Base-by-base conservation (phyloP, 169 alveolate species). In the Plasmodium coatneyi region DNA sequence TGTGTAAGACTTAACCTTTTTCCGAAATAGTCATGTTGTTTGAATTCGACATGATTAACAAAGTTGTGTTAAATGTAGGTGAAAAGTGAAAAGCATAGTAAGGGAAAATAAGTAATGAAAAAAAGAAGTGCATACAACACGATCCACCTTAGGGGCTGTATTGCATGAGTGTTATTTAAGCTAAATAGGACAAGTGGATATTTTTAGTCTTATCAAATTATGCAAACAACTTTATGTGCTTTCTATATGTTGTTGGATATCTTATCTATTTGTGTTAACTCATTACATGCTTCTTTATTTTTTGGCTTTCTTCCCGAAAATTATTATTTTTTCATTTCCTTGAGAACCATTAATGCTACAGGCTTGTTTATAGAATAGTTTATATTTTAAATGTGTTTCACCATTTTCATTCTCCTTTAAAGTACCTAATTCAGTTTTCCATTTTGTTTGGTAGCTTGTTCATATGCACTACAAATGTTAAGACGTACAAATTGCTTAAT, bases 1-100 rank as follows among this genome's bases (percentile, higher is more conserved):
- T 89, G 14, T 43, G n/a, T 54, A 34, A 89, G 72, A 28, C 78
- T 84, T 30, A 84, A 72, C 5, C 72, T 84, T 34, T 71, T 60
- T 22, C 32, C 43, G 56, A 72, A 71, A 1, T 84, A 84, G 78
- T 72, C n/a, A 19, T 82, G 22, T 80, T 49, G 78, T 70, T 28
- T 34, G 32, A 16, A 52, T 25, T 28, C 5, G 6, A 80, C 30
- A 28, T 22, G n/a, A 80, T 49, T 49, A 49, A 3, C 6, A 3
- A 49, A 49, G 14, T 49, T 12, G 60, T 16, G 22, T 49, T 14
- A 12, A 14, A 49, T 66, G 36, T 12, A 28, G 14, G 36, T 66
- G 16, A 66, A n/a, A 66, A 66, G 5, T 66, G 30, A 25, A 66
- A 66, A 66, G 2, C 36, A 66, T 66, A 6, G 14, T 19, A 19